Evolutionary conservation across 2,329 filamentous ascomycete species (phyloP).

Genomic region (Cercospora sp.): DNA sequence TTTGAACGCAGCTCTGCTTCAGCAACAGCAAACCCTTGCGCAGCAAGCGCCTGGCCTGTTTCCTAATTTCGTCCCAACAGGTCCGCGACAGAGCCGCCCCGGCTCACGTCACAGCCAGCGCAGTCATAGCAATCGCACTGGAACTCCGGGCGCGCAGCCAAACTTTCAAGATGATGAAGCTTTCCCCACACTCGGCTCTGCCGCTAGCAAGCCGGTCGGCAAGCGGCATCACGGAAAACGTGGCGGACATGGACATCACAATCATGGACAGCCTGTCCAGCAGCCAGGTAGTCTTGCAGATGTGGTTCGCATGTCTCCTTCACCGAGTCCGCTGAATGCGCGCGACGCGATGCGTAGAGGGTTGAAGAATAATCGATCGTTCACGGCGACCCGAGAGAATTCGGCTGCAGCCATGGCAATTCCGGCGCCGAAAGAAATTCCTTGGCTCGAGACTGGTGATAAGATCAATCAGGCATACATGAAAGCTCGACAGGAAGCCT

Average conservation of each 20-base stretch:
- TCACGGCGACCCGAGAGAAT: constrained; percentile 67
- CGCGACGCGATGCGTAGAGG: constrained; percentile 58
- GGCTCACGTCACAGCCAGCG: constrained; percentile 84
- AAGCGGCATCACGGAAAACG: constrained; percentile 95
- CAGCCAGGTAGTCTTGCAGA: constrained; percentile 85
- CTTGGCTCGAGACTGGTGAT: constrained; percentile 93
- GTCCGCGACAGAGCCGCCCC: constrained; percentile 57
- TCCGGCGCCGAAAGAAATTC: constrained; percentile 83
- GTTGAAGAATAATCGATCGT: constrained; percentile 65
- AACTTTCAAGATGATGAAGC: constrained; percentile 88
- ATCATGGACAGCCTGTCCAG: constrained; percentile 66
- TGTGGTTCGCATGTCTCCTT: constrained; percentile 92
- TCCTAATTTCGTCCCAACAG: constrained; percentile 57
- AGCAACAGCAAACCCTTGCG: constrained; percentile 46
- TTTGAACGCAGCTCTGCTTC: constrained; percentile 47
- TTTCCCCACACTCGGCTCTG: constrained; percentile 84
- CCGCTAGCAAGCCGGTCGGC: constrained; percentile 64
- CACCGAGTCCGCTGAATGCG: constrained; percentile 56
- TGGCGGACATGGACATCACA: constrained; percentile 69
- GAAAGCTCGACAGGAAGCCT: constrained; percentile 91
- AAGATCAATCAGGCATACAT: constrained; percentile 91
- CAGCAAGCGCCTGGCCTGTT: constrained; percentile 65
- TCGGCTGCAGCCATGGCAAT: constrained; percentile 81
- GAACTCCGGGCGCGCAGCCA: constrained; percentile 63
- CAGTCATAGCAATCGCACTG: constrained; percentile 63